Percentiles rank a stretch among this genome's conserved stretches.
phyloP scores from a whole-genome alignment of 208 protist species.

The Wallacemonas collosoma region DNA sequence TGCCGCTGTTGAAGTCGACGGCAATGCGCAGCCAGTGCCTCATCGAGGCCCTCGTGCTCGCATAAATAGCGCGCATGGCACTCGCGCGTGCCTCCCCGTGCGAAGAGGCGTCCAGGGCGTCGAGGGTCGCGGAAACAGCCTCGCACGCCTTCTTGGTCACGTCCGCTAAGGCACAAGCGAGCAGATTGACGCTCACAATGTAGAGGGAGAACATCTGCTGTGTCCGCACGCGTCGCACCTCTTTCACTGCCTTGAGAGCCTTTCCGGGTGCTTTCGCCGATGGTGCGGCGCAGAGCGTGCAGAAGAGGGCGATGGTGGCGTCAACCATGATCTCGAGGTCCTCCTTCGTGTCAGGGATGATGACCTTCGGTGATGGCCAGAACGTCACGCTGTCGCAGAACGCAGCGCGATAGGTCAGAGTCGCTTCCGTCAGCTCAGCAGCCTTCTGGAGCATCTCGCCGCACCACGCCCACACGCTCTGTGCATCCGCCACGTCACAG shows the following conservation, averaged over 20 bases:
- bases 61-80: neutral
- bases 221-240: neutral
- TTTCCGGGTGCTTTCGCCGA: neutral
- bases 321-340: neutral
- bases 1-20: neutral
- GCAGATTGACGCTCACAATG: conserved; percentile 2
- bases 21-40: neutral
- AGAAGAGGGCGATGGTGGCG: neutral
- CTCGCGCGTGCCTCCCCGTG: neutral
- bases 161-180: neutral
- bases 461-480: conserved; percentile 2
- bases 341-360: neutral
- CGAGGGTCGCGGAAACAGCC: neutral
- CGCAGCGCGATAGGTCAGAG: neutral
- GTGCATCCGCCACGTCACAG: conserved; percentile 6
- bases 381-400: neutral
- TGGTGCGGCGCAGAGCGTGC: neutral
- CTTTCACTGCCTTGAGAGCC: neutral
- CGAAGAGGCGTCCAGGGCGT: neutral
- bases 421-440: neutral
- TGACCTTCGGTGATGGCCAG: conserved; percentile 1
- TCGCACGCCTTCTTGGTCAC: neutral
- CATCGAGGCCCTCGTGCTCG: neutral
- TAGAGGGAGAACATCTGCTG: conserved; percentile 4
- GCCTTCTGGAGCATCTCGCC: neutral